Base-by-base conservation (phyloP, 805 yeast species). In the Candida tibetensis region DNA sequence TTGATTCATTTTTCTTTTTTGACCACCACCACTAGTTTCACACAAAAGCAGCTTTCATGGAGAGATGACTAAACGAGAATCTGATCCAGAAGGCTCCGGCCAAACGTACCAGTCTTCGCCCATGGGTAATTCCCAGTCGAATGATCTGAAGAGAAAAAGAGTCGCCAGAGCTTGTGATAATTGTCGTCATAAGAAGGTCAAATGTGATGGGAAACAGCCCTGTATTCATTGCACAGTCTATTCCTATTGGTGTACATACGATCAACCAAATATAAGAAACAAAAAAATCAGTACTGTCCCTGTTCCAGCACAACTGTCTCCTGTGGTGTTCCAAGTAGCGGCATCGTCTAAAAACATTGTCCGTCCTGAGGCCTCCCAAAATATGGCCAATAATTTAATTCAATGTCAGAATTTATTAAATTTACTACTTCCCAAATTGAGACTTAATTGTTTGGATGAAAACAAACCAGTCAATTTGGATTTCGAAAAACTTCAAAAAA, bases 151-250 rank as follows among this genome's bases (percentile, higher is more conserved):
- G 51, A 66, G 86, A 22, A 67, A 78, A 48, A 62, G 90, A 40
- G 90, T 82, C 27, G 76, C 85, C 1, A 63, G 86, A 38, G 93
- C 93, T 2, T 85, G 93, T 52, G 85, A 80, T 49, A 79, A 76
- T 46, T 84, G 93, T 57, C 71, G 91, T 15, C 76, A 74, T 59
- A 83, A 82, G 60, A 85, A 85, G 54, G 86, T 83, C 45, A 81
- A 82, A 54, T 85, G 95, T 60, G 89, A 83, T 55, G 93, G 91
- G 4, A 74, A 75, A 49, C 82, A 76, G 49, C 93, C 91, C 1
- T 85, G 95, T 57, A 74, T 77, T 22, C 87, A 81, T 57, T 88
- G 96, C 56, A 84, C 95, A 1, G 95, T 87, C 1, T 89, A 87
- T 62, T 79, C 86, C 15, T 85, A 84, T 58, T 83, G 78, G 40